Evolutionary conservation across 1,284 basidiomycete genomes (phyloP).

Genomic region (Takashimella tepidaria): DNA sequence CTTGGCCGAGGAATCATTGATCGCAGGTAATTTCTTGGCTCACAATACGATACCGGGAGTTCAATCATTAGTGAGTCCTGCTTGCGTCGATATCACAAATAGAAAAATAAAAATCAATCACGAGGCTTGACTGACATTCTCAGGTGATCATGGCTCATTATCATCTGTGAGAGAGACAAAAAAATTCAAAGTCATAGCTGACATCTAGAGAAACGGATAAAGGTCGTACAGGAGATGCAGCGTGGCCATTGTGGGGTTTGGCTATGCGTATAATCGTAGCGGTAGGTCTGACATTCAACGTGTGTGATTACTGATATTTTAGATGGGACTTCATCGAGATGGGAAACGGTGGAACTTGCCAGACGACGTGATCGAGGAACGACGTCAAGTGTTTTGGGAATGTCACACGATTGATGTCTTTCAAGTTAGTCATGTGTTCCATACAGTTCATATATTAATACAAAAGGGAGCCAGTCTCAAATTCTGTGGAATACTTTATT

Average conservation of each 20-base stretch:
- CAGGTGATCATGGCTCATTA: slow-evolving; percentile 25
- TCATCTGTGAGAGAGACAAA: slow-evolving; percentile 12
- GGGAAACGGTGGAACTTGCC: slow-evolving; percentile 40
- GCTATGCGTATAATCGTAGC: slow-evolving; percentile 28
- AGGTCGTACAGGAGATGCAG: slow-evolving; percentile 28
- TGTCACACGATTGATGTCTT: slow-evolving; percentile 26
- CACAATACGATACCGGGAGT: slow-evolving; percentile 36
- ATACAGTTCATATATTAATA: no score
- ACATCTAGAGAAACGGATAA: slow-evolving; percentile 18
- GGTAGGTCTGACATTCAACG: slow-evolving; percentile 12
- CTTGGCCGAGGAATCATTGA: slow-evolving; percentile 31
- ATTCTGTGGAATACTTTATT: no score
- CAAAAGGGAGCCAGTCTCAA: no score
- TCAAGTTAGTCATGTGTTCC: slow-evolving; percentile 6
- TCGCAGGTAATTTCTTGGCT: slow-evolving; percentile 35
- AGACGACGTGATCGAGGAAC: slow-evolving; percentile 29
- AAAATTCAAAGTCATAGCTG: no score
- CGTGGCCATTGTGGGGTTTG: slow-evolving; percentile 32
- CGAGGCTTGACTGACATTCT: no score
- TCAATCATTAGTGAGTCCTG: no score
- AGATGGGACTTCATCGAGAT: slow-evolving; percentile 44
- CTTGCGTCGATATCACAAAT: no score
- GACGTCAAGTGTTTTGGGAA: slow-evolving; percentile 31
- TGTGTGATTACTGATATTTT: neutral
- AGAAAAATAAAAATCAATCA: no score